Percentiles rank a stretch among this genome's conserved stretches.
Conservation (phyloP, 2,329 filamentous ascomycete species). For the Neoscytalidium dimidiatum region DNA sequence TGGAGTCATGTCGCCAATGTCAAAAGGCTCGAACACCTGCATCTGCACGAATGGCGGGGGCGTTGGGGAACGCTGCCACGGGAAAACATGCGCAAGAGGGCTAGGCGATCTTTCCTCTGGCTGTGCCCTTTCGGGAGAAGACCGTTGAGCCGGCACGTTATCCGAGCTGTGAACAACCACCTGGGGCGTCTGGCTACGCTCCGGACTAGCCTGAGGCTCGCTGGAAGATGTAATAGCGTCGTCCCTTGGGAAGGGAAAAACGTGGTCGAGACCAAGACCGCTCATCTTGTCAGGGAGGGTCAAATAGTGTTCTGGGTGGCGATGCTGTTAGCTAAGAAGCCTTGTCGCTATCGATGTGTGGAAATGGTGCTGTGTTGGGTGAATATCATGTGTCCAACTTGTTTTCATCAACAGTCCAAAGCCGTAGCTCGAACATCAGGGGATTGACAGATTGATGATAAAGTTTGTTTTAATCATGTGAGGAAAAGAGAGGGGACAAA, state of each 20-base stretch:
- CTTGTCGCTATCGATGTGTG: background rate
- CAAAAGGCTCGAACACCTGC: slow-evolving; percentile 18
- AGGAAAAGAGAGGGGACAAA: background rate
- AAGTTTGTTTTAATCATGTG: slow-evolving; percentile 20
- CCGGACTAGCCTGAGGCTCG: background rate
- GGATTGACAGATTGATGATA: slow-evolving; percentile 22
- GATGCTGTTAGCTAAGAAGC: background rate
- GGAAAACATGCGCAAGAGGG: slow-evolving; percentile 16
- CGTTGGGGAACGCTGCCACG: slow-evolving; percentile 12
- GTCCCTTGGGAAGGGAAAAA: slow-evolving; percentile 10
- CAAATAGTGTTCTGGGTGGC: background rate
- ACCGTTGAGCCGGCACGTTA: background rate
- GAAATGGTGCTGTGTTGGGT: background rate
- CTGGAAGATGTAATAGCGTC: background rate
- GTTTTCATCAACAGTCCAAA: slow-evolving; percentile 18
- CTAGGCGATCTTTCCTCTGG: background rate
- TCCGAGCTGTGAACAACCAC: background rate
- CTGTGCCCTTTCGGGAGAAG: background rate
- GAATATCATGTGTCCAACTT: slow-evolving; percentile 18
- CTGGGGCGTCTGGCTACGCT: background rate
- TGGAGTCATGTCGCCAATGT: slow-evolving; percentile 15
- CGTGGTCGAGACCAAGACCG: slow-evolving; percentile 14
- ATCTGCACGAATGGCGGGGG: slow-evolving; percentile 7
- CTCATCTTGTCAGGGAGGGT: background rate
- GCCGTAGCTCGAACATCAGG: slow-evolving; percentile 14